Percentiles rank a stretch among this genome's conserved stretches.
Evolutionary conservation across 1,139 yeast genomes (phyloP).

Genomic region (Diutina rugosa): DNA sequence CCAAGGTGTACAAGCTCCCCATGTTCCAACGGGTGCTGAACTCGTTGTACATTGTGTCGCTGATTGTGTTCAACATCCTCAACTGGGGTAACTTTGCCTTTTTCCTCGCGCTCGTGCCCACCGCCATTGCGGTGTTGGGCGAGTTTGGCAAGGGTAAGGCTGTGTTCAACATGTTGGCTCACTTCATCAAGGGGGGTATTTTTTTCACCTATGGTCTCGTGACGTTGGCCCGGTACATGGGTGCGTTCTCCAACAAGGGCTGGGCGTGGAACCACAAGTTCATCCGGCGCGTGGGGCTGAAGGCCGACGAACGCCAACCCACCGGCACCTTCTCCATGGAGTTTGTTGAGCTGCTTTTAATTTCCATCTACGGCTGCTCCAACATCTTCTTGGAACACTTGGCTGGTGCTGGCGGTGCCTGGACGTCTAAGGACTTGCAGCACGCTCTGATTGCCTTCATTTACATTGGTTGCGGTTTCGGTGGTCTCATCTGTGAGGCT

Average conservation of each 20-base stretch:
- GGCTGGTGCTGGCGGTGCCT: conserved; percentile 56
- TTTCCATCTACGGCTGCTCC: conserved; percentile 78
- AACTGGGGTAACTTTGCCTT: conserved; percentile 58
- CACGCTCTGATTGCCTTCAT: conserved; percentile 93
- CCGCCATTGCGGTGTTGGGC: conserved; percentile 68
- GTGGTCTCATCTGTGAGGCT: conserved; percentile 74
- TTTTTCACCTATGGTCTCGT: conserved; percentile 66
- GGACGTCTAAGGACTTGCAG: conserved; percentile 90
- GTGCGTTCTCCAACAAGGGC: conserved; percentile 62
- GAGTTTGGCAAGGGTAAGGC: conserved; percentile 51
- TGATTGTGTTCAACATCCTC: conserved; percentile 34
- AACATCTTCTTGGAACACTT: conserved; percentile 85
- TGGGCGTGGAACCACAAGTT: conserved; percentile 82
- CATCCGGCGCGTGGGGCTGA: conserved; percentile 9
- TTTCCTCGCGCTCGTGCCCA: conserved; percentile 46
- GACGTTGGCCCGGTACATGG: conserved; percentile 75
- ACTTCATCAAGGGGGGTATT: conserved; percentile 91
- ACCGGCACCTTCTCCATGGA: conserved; percentile 68
- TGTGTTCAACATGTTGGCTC: conserved; percentile 80
- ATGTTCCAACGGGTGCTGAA: conserved; percentile 7
- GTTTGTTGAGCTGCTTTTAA: conserved; percentile 63
- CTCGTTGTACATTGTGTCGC: conserved; percentile 19
- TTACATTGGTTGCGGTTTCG: conserved; percentile 82
- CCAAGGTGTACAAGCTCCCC: conserved; percentile 4
- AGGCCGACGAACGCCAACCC: conserved; percentile 21